Evolutionary conservation across 2,329 filamentous ascomycete genomes (phyloP), one percentile per base, ranked within the genome.

Genomic region (Bipolaris victoriae): DNA sequence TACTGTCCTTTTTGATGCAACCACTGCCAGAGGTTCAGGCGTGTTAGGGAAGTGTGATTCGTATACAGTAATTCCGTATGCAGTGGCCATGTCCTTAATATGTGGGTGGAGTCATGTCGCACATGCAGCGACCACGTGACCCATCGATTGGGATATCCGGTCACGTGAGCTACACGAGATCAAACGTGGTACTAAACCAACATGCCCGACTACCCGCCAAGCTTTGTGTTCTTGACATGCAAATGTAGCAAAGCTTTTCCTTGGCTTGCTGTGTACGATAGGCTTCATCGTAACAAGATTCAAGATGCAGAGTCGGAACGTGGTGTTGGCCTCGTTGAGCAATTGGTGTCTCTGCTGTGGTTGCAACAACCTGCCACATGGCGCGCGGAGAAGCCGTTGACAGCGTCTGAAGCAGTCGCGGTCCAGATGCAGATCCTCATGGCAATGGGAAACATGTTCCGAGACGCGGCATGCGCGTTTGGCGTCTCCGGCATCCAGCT

Each of bases 201-300:
- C 45, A 18, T 63, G 9, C 16, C 41, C 49, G 37, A 52, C 10
- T 55, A 43, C 31, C 48, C 57, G 57, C 54, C 61, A 51, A 48
- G 52, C 10, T 46, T 59, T 24, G 57, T n/a, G 48, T 16, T n/a
- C 11, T 29, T 9, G 11, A 11, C 26, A 29, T 2, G 9, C 3
- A 29, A 10, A 3, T 64, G 0, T 18, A 57, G 20, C 44, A 56
- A 36, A 36, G 39, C 63, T 6, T 62, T 67, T 16, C 35, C 65
- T 5, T 52, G 49, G 20, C 52, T 44, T 44, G 56, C 60, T 26
- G 39, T 37, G 13, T 33, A 20, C 20, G 20, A 20, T 20, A 61
- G 16, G 59, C 3, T 7, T n/a, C 18, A 7, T n/a, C 24, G 20
- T 41, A 7, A 36, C 40, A 35, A n/a, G 26, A 35, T 35, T 9